Conservation (phyloP, 208 protist species). For the Leishmania turanica region DNA sequence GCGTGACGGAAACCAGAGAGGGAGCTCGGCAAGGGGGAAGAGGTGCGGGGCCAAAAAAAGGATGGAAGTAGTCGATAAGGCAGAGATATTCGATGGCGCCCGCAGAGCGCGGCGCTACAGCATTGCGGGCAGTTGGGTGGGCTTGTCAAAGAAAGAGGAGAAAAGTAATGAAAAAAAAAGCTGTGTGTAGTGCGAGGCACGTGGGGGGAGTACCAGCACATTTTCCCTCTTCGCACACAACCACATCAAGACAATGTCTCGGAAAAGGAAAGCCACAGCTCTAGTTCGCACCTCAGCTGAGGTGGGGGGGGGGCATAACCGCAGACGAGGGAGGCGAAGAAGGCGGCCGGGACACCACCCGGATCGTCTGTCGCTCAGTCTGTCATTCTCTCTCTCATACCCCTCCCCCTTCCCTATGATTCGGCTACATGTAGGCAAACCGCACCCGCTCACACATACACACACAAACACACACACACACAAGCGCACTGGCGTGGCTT, state of each 20-base stretch:
- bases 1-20: not conserved
- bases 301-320: not conserved
- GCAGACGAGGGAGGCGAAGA: not conserved
- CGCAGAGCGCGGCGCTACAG: not conserved
- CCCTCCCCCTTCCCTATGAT: not conserved
- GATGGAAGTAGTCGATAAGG: not conserved
- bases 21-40: not conserved
- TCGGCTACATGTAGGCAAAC: not conserved
- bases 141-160: not conserved
- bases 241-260: not conserved
- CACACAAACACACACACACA: not conserved
- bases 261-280: not conserved
- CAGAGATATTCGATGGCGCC: not conserved
- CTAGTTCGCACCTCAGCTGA: not conserved
- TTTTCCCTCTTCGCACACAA: not conserved
- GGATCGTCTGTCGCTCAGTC: not conserved
- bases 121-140: not conserved
- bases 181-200: not conserved
- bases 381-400: too few species aligned
- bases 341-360: not conserved
- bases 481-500: not conserved
- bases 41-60: not conserved
- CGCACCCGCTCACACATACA: not conserved
- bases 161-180: not conserved
- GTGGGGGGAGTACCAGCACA: not conserved